These are phyloP conservation scores for Rhodosporidiobolus sp. DNA, from an alignment of 768 basidiomycete genomes.

Conservation along the genomic window DNA sequence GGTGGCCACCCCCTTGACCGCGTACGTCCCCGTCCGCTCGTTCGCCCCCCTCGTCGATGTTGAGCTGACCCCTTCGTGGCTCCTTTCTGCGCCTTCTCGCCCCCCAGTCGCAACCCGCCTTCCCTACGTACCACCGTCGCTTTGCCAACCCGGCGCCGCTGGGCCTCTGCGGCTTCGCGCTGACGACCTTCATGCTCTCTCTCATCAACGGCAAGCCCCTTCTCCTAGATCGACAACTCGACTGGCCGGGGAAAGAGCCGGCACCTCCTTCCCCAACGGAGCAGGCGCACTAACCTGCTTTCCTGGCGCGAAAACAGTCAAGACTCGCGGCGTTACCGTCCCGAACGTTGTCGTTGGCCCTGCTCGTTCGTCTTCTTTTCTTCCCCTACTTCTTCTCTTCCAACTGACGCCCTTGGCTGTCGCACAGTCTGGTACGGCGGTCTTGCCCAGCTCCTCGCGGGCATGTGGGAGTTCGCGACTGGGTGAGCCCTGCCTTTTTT, in stretches of 20 bases:
- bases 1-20: slow-evolving; percentile 31
- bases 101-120: slow-evolving; percentile 41
- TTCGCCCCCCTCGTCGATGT: background rate
- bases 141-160: slow-evolving; percentile 40
- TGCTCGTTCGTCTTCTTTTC: slow-evolving; percentile 9
- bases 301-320: slow-evolving; percentile 21
- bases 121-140: slow-evolving; percentile 45
- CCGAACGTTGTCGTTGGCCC: slow-evolving; percentile 39
- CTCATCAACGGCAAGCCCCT: slow-evolving; percentile 24
- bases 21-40: slow-evolving; percentile 6
- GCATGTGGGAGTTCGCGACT: slow-evolving; percentile 49
- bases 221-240: background rate
- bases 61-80: no score
- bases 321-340: slow-evolving; percentile 38
- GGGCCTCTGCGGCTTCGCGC: slow-evolving; percentile 42
- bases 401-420: background rate
- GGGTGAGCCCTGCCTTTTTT: slow-evolving; percentile 20
- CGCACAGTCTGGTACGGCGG: slow-evolving; percentile 22
- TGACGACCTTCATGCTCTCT: slow-evolving; percentile 49
- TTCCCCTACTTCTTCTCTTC: background rate
- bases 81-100: no score
- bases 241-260: background rate
- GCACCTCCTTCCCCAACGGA: background rate
- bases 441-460: slow-evolving; percentile 42
- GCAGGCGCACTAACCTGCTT: background rate